Conservation (phyloP, 139 green algal species). For the Chlamydomonas eustigma region DNA sequence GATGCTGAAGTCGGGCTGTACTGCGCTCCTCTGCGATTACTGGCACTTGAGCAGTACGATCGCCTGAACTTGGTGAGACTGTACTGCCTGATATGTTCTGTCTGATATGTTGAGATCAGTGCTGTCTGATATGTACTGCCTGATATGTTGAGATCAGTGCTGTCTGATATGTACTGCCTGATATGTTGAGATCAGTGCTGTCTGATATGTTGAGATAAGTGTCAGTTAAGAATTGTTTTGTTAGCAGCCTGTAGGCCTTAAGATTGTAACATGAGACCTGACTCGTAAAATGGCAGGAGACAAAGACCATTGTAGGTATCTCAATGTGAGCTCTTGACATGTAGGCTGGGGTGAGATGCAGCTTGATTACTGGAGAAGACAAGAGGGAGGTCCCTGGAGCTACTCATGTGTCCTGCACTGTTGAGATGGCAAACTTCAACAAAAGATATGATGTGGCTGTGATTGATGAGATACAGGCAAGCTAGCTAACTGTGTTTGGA, state of each 20-base stretch:
- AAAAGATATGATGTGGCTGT: constrained; percentile 77
- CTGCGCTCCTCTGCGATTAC: constrained; percentile 85
- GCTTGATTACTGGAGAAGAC: constrained; percentile 79
- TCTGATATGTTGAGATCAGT: too few relatives aligned
- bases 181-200: too few relatives aligned
- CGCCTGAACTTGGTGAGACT: constrained; percentile 18
- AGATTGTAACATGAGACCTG: too few relatives aligned
- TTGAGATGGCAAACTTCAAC: constrained; percentile 81
- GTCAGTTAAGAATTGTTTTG: too few relatives aligned
- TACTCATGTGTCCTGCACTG: constrained; percentile 80
- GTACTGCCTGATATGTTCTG: too few relatives aligned
- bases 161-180: too few relatives aligned
- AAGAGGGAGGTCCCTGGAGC: constrained; percentile 61
- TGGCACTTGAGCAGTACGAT: constrained; percentile 82
- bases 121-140: too few relatives aligned
- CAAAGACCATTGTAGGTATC: background rate
- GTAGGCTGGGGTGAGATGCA: constrained; percentile 42
- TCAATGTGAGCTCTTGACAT: background rate
- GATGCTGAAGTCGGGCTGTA: constrained; percentile 74
- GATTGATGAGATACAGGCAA: constrained; percentile 88
- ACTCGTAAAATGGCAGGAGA: too few relatives aligned
- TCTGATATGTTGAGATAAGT: too few relatives aligned
- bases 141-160: too few relatives aligned
- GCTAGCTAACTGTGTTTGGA: too few relatives aligned
- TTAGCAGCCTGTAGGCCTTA: too few relatives aligned